Evolutionary conservation across 495 filamentous ascomycete genomes (phyloP).

Genomic region (Aspergillus indologenus): DNA sequence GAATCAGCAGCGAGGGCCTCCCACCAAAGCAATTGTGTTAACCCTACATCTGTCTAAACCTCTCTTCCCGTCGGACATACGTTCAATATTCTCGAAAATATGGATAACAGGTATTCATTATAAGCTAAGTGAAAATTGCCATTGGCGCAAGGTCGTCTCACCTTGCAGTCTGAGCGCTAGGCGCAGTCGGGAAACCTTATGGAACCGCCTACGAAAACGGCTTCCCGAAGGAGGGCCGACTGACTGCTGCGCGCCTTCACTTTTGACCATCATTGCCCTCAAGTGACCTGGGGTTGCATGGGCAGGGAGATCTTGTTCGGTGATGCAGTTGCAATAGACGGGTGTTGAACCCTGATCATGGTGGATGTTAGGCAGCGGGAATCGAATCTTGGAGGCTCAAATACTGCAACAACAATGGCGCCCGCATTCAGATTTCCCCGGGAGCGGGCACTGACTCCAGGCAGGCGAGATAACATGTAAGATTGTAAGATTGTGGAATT

Average conservation of each 20-base stretch:
- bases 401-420: conserved; percentile 3
- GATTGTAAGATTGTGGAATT: no score
- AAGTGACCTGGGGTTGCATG: background rate
- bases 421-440: conserved; percentile 1
- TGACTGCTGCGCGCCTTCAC: background rate
- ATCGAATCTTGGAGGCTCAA: conserved; percentile 1
- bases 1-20: conserved; percentile 3
- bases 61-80: background rate
- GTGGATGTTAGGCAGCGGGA: background rate
- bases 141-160: conserved; percentile 9
- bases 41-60: background rate
- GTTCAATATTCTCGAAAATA: background rate
- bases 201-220: conserved; percentile 4
- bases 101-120: conserved; percentile 2
- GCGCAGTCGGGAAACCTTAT: conserved; percentile 5
- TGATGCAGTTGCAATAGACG: background rate
- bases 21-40: background rate
- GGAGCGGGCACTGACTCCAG: background rate
- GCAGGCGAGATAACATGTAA: no score
- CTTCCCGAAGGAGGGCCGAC: conserved; percentile 15
- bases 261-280: background rate
- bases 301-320: background rate
- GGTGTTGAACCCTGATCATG: background rate
- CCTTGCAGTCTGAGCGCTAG: conserved; percentile 16
- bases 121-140: background rate